These are phyloP conservation scores for Agrocybe chaxingu DNA, from an alignment of 768 basidiomycete species.

Conservation along the genomic window DNA sequence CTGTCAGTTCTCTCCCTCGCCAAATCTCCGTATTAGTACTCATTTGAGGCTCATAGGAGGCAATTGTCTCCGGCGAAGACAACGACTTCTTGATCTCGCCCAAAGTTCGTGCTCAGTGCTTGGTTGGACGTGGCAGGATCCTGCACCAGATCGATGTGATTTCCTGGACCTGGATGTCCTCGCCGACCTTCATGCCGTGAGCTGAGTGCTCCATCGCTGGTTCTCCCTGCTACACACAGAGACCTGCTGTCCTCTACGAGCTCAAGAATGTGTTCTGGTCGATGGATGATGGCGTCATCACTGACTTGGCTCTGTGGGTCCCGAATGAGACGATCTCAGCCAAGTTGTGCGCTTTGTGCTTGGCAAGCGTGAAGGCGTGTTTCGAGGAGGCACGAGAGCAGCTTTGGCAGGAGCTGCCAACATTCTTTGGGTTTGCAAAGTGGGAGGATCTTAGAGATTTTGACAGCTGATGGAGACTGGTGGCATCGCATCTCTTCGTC, in stretches of 20 bases:
- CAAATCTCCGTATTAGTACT: neutral
- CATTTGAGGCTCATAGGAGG: neutral
- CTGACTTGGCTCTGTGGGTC: neutral
- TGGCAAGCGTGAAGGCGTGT: neutral
- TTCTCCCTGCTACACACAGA: too few species aligned
- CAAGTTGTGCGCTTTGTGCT: neutral
- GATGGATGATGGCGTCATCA: too few species aligned
- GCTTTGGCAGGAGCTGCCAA: conserved; percentile 13
- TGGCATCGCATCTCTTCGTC: too few species aligned
- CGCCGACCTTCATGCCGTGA: too few species aligned
- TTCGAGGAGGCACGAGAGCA: conserved; percentile 1
- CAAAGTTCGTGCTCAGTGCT: too few species aligned
- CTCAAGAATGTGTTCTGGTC: too few species aligned
- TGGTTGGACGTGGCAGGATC: too few species aligned
- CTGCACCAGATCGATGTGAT: too few species aligned
- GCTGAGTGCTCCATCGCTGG: too few species aligned
- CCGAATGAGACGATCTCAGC: neutral
- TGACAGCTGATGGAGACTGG: neutral
- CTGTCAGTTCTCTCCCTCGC: neutral
- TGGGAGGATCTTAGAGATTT: conserved; percentile 16
- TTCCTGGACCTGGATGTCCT: too few species aligned
- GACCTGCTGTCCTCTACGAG: too few species aligned
- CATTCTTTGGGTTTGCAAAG: conserved; percentile 7
- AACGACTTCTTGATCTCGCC: too few species aligned
- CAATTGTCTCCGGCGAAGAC: neutral